Base-by-base conservation (phyloP, 805 yeast genomes). In the Priceomyces melissophilus region DNA sequence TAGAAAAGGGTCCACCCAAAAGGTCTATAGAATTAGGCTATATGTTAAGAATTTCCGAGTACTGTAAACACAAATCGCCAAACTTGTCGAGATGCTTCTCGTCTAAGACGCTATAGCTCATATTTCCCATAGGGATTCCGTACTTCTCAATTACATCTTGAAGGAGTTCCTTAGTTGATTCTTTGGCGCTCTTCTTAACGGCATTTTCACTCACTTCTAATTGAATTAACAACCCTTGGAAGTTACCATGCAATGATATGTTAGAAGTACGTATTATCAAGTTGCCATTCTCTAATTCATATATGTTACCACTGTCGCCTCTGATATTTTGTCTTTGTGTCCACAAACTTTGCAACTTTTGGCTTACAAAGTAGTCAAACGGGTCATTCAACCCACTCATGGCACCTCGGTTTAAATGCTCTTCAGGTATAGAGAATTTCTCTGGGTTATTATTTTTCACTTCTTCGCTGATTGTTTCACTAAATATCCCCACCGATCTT, bases 281-380 rank as follows among this genome's bases (percentile, higher is more conserved):
- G 30, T 65, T 69, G 11, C 82, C 83, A 35, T 64, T 58, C 58
- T 71, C 74, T 2, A 84, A 53, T 45, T 76, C 75, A 53, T 82
- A 86, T 4, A 78, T 75, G 39, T 74, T 73, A 0, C 95, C 95
- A 8, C 84, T 83, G 45, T 84, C 90, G 1, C 91, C 93, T 51
- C 78, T 76, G 37, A 85, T 73, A 8, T 76, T 67, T 57, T 87
- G 95, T 45, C 87, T 67, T 33, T 77, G 69, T 0, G 70, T 62
- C 95, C 95, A 87, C 38, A 82, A 56, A 47, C 86, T 77, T 54
- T 80, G 84, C 40, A 87, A 58, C 52, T 84, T 82, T 26, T 72
- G 71, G 14, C 66, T 66, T 2, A 82, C 57, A 33, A 86, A 69
- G 29, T 58, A 54, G 38, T 81, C 87, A 51, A 84, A 75, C 17